A percentile compares a stretch with the other conserved stretches of the same genome.
phyloP scores from a whole-genome alignment of 371 early-diverging fungal species.

The Chytridiales sp. region DNA sequence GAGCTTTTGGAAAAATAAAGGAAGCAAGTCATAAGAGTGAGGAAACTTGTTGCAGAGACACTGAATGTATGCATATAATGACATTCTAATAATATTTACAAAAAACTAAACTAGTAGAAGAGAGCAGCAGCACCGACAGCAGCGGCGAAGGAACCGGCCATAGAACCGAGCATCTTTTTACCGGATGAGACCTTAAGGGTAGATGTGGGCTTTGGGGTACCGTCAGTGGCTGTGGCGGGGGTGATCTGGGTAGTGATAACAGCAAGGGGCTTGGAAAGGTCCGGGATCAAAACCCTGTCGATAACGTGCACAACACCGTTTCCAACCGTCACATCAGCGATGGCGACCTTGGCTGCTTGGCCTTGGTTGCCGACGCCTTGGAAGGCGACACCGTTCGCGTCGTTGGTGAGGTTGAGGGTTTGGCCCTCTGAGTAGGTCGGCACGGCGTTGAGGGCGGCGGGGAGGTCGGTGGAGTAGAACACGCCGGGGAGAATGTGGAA shows the following conservation, averaged over 20 bases:
- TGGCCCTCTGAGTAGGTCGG: conserved; percentile 18
- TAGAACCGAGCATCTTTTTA: not conserved
- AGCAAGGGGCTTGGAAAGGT: not conserved
- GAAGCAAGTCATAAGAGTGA: too few species aligned
- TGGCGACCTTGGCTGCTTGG: conserved; percentile 36
- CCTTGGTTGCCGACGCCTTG: conserved; percentile 31
- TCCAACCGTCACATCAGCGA: conserved; percentile 33
- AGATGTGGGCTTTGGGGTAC: not conserved
- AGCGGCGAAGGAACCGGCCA: conserved; percentile 7
- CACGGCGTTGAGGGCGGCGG: conserved; percentile 23
- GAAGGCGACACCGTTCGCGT: conserved; percentile 26
- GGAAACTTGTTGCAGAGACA: too few species aligned
- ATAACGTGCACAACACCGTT: conserved; percentile 44
- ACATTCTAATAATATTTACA: too few species aligned
- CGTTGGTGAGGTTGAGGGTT: conserved; percentile 18
- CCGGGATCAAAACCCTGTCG: conserved; percentile 28
- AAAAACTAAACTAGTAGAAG: too few species aligned
- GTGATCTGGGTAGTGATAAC: not conserved
- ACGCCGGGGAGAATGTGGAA: conserved; percentile 31
- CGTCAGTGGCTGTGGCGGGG: not conserved
- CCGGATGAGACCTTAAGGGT: not conserved
- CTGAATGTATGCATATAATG: too few species aligned
- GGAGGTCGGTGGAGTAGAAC: conserved; percentile 11
- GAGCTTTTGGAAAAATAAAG: too few species aligned
- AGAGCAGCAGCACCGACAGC: conserved; percentile 11